These are phyloP conservation scores for Trichoderma aggressivum DNA, from an alignment of 2,329 filamentous ascomycete species.

Conservation along the genomic window DNA sequence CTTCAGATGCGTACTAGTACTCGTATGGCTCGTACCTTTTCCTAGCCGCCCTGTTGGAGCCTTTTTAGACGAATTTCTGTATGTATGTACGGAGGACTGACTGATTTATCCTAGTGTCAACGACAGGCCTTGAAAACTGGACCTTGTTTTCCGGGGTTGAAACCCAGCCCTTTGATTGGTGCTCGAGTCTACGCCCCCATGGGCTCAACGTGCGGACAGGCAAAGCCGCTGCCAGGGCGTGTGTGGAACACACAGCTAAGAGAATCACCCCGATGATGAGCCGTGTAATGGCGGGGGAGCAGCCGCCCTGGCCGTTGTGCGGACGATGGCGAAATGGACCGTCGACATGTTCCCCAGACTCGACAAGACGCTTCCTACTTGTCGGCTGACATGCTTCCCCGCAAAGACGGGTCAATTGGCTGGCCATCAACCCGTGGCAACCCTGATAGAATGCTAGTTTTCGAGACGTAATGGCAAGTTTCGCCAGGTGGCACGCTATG, in stretches of 20 bases:
- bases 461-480: slow-evolving; percentile 12
- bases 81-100: slow-evolving; percentile 4
- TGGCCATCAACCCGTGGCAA: not conserved
- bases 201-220: not conserved
- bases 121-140: slow-evolving; percentile 15
- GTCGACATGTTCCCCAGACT: slow-evolving; percentile 16
- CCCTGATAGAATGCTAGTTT: slow-evolving; percentile 2
- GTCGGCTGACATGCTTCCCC: slow-evolving; percentile 19
- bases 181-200: not conserved
- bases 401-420: slow-evolving; percentile 13
- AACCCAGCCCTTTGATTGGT: not conserved
- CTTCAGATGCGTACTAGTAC: not conserved
- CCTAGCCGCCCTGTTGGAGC: slow-evolving; percentile 3
- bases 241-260: slow-evolving; percentile 8
- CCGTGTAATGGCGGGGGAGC: slow-evolving; percentile 10
- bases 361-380: not conserved
- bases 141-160: slow-evolving; percentile 17
- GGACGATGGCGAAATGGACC: slow-evolving; percentile 9
- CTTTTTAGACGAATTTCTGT: not conserved
- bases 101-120: slow-evolving; percentile 7
- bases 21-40: not conserved
- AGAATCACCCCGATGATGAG: slow-evolving; percentile 16
- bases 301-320: not conserved
- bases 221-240: not conserved
- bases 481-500: not conserved